phyloP scores from a whole-genome alignment of 495 filamentous ascomycete genomes.

The Neurospora intermedia region DNA sequence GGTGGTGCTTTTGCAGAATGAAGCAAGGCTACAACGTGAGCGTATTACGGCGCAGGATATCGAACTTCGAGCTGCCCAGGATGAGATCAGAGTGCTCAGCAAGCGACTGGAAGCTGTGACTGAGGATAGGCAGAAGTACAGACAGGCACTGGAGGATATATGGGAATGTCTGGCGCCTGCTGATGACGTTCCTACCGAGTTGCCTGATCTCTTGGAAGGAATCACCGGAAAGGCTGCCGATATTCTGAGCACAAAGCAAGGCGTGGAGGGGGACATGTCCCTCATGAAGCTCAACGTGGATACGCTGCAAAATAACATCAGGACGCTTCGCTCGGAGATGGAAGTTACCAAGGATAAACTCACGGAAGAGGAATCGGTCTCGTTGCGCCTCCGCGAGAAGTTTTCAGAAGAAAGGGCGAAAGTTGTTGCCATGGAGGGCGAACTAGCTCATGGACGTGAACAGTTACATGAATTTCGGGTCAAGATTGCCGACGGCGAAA shows the following conservation, averaged over 20 bases:
- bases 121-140: conserved; percentile 25
- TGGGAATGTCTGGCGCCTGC: conserved; percentile 51
- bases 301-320: conserved; percentile 22
- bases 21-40: conserved; percentile 44
- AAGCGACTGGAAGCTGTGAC: conserved; percentile 38
- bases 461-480: conserved; percentile 54
- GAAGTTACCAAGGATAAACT: conserved; percentile 37
- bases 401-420: conserved; percentile 50
- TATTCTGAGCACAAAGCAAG: conserved; percentile 31
- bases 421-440: conserved; percentile 43
- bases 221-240: conserved; percentile 54
- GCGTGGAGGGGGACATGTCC: conserved; percentile 32
- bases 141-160: conserved; percentile 44
- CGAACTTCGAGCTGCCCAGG: conserved; percentile 41
- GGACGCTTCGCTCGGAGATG: conserved; percentile 30
- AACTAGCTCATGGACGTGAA: conserved; percentile 55
- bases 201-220: conserved; percentile 47
- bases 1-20: conserved; percentile 44
- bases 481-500: conserved; percentile 67
- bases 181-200: conserved; percentile 44
- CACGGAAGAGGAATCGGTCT: conserved; percentile 30
- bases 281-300: conserved; percentile 36
- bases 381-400: conserved; percentile 34
- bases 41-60: conserved; percentile 41
- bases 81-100: conserved; percentile 38